A percentile compares a stretch with the other conserved stretches of the same genome.
Conservation (phyloP, 352 stramenopile genomes). For the Phytophthora melonis region DNA sequence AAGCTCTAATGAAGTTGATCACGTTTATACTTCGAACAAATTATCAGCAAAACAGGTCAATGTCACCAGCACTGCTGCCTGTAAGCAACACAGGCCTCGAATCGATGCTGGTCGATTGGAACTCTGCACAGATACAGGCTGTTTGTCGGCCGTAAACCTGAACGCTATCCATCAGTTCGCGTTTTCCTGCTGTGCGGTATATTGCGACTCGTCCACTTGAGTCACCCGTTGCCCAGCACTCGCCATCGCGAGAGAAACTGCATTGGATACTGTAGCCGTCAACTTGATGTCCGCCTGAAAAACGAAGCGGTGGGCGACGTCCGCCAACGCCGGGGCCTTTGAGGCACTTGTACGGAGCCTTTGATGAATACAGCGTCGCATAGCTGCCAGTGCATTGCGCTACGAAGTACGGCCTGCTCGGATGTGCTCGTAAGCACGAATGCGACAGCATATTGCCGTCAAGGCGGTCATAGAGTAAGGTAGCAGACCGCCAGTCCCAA, state of each 20-base stretch:
- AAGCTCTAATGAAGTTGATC: slow-evolving; percentile 4
- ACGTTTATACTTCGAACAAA: background rate
- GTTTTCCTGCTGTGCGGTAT: slow-evolving; percentile 43
- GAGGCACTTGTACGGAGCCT: slow-evolving; percentile 57
- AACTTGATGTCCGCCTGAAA: slow-evolving; percentile 48
- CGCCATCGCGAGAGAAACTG: slow-evolving; percentile 60
- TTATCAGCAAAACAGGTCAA: slow-evolving; percentile 35
- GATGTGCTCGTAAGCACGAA: slow-evolving; percentile 57
- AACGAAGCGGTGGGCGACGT: slow-evolving; percentile 23
- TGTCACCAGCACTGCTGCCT: slow-evolving; percentile 33
- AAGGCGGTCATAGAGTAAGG: slow-evolving; percentile 59
- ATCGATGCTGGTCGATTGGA: slow-evolving; percentile 16
- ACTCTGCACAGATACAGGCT: slow-evolving; percentile 51
- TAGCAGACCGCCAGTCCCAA: slow-evolving; percentile 61
- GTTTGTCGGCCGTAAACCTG: slow-evolving; percentile 27
- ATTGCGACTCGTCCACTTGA: slow-evolving; percentile 52
- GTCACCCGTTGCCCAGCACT: slow-evolving; percentile 58
- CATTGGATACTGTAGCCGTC: slow-evolving; percentile 58
- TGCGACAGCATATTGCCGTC: slow-evolving; percentile 58
- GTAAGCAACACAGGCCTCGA: slow-evolving; percentile 29
- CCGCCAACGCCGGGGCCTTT: slow-evolving; percentile 28
- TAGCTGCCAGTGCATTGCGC: slow-evolving; percentile 52
- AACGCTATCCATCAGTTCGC: slow-evolving; percentile 27
- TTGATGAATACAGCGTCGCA: slow-evolving; percentile 51
- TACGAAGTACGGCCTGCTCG: slow-evolving; percentile 45